phyloP scores from a whole-genome alignment of 2,329 filamentous ascomycete genomes.

The Elsinoe fawcettii region DNA sequence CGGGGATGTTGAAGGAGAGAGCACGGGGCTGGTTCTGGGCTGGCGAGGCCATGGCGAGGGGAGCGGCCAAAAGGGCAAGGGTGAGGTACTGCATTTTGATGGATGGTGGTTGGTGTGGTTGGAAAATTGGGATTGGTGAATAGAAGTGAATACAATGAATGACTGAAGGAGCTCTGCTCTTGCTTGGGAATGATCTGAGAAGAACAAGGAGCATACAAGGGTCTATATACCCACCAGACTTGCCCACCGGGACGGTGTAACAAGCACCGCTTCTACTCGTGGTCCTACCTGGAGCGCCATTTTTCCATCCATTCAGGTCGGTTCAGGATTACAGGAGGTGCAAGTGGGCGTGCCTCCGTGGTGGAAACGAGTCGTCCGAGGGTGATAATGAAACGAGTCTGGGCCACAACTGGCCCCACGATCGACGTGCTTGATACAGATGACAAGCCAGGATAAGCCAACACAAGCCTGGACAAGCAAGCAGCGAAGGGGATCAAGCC shows the following conservation, averaged over 20 bases:
- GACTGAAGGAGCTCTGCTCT: conserved; percentile 16
- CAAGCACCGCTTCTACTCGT: not conserved
- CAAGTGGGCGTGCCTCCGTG: not conserved
- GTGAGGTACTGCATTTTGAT: conserved; percentile 15
- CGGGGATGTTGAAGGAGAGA: conserved; percentile 20
- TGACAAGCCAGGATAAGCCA: not conserved
- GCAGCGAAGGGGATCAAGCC: not conserved
- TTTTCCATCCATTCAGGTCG: conserved; percentile 6
- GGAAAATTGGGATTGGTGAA: not conserved
- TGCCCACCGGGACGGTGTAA: not conserved
- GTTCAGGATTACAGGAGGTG: conserved; percentile 1
- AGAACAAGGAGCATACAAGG: not conserved
- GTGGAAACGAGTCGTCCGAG: not conserved
- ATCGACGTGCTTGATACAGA: conserved; percentile 5
- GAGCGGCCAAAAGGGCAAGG: conserved; percentile 11
- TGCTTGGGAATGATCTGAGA: not conserved
- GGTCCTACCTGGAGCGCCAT: not conserved
- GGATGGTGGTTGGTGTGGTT: not conserved
- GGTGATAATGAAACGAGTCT: not conserved
- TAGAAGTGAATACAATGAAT: conserved; percentile 2
- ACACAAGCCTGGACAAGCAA: not conserved
- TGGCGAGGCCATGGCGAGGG: conserved; percentile 15
- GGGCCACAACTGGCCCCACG: not conserved
- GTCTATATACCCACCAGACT: conserved; percentile 11
- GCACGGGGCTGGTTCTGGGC: conserved; percentile 6